Conservation (phyloP, 305 asterid species). For the Fraxinus platypoda region DNA sequence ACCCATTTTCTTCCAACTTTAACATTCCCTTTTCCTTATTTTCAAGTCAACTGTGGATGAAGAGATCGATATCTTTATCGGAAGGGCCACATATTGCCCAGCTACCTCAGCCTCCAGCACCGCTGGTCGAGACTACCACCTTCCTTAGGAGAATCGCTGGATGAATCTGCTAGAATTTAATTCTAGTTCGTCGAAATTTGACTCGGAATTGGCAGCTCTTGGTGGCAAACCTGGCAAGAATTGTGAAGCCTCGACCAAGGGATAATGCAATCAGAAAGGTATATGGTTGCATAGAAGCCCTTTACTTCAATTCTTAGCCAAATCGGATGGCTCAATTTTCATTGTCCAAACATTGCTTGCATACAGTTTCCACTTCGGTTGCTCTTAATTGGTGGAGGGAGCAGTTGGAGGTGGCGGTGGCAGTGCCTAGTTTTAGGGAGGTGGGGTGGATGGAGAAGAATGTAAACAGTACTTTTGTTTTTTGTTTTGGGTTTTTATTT, state of each 20-base stretch:
- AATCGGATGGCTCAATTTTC: conserved; percentile 48
- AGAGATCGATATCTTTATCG: conserved; percentile 48
- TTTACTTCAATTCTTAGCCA: conserved; percentile 60
- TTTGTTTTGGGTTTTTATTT: too few relatives aligned
- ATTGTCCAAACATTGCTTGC: conserved; percentile 15
- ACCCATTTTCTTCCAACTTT: too few relatives aligned
- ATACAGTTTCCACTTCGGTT: too few relatives aligned
- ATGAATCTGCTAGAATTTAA: conserved; percentile 1
- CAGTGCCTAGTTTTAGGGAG: too few relatives aligned
- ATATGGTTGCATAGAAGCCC: conserved; percentile 76
- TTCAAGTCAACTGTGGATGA: too few relatives aligned
- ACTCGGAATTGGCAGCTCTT: conserved; percentile 29
- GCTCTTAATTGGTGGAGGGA: too few relatives aligned
- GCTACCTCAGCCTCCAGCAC: conserved; percentile 54
- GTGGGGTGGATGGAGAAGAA: too few relatives aligned
- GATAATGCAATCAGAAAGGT: conserved; percentile 75
- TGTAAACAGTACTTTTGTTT: too few relatives aligned
- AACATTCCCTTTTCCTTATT: too few relatives aligned
- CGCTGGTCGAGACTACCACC: conserved; percentile 32
- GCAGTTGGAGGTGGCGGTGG: too few relatives aligned
- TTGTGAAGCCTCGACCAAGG: conserved; percentile 96
- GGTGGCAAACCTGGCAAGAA: conserved; percentile 86
- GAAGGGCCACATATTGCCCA: conserved; percentile 60
- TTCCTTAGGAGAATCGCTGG: conserved; percentile 24
- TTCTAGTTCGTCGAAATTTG: background rate